These are phyloP conservation scores for Raddia distichophylla DNA, from an alignment of 176 grass and related monocot species.

Conservation along the genomic window DNA sequence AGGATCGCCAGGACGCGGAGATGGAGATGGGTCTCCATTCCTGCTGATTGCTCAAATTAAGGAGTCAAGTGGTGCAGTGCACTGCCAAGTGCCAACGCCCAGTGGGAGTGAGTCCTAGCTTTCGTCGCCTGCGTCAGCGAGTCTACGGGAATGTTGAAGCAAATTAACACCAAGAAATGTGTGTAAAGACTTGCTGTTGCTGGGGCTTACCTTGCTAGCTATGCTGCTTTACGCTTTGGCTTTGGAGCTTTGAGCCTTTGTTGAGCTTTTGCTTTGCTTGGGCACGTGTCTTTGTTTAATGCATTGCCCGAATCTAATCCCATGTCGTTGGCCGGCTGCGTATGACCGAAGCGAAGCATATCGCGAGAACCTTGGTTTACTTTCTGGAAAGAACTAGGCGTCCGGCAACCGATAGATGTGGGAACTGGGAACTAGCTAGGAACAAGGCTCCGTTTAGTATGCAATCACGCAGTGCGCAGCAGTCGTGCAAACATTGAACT, in stretches of 20 bases:
- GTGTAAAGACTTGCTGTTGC: neutral
- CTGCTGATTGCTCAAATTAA: neutral
- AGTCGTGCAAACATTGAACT: no score
- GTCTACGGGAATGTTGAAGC: neutral
- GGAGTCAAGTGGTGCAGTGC: neutral
- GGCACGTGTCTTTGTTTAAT: slow-evolving; percentile 30
- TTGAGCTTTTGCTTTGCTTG: slow-evolving; percentile 46
- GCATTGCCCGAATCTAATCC: slow-evolving; percentile 26
- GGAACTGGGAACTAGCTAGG: no score
- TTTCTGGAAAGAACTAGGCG: no score
- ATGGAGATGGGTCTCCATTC: slow-evolving; percentile 40
- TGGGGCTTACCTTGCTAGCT: neutral
- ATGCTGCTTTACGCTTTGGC: slow-evolving; percentile 21
- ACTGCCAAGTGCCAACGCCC: neutral
- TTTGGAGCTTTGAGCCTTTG: slow-evolving; percentile 35
- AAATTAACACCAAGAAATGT: neutral
- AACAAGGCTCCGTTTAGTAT: no score
- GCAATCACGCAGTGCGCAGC: no score
- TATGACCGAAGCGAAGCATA: slow-evolving; percentile 36
- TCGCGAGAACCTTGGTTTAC: neutral
- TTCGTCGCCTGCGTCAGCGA: neutral
- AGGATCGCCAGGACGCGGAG: slow-evolving; percentile 29
- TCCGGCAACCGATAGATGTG: no score
- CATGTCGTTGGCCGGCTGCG: neutral
- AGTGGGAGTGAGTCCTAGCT: neutral